These are phyloP conservation scores for Aphanomyces euteiches DNA, from an alignment of 352 stramenopile genomes.

Conservation along the genomic window DNA sequence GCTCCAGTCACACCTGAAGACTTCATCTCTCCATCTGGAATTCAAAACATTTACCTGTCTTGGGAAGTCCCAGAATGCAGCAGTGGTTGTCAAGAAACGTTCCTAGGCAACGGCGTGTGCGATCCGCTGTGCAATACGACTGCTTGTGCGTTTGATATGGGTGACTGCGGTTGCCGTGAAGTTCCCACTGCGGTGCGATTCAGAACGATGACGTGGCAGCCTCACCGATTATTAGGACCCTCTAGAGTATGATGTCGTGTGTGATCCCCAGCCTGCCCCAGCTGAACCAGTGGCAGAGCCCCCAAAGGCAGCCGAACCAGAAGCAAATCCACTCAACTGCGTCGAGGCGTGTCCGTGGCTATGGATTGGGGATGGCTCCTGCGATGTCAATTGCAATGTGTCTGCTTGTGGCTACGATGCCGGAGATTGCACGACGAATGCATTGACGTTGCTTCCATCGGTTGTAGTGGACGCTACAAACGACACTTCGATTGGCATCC, in stretches of 20 bases:
- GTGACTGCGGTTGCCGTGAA: conserved; percentile 86
- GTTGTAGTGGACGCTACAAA: conserved; percentile 42
- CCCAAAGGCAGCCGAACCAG: neutral
- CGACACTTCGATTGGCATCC: conserved; percentile 40
- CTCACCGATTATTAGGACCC: conserved; percentile 6
- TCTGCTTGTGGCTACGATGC: conserved; percentile 79
- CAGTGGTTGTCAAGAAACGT: conserved; percentile 63
- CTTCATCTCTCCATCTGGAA: conserved; percentile 82
- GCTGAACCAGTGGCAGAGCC: neutral
- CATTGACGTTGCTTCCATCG: conserved; percentile 45
- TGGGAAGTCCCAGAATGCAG: conserved; percentile 92
- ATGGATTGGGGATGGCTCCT: conserved; percentile 79
- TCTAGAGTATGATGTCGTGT: conserved; percentile 17
- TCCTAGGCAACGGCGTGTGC: conserved; percentile 81
- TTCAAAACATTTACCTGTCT: conserved; percentile 90
- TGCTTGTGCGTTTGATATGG: conserved; percentile 89
- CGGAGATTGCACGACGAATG: conserved; percentile 60
- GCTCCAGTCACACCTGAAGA: conserved; percentile 84
- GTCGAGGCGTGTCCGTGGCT: conserved; percentile 62
- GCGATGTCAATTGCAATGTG: conserved; percentile 75
- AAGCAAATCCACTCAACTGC: conserved; percentile 46
- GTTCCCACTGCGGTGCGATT: neutral
- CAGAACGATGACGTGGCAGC: neutral
- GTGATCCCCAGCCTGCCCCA: neutral
- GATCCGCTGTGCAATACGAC: conserved; percentile 87